Evolutionary conservation across 768 basidiomycete species (phyloP), one percentile per base, ranked within the genome.

Genomic region (Macrolepiota dolichaula): DNA sequence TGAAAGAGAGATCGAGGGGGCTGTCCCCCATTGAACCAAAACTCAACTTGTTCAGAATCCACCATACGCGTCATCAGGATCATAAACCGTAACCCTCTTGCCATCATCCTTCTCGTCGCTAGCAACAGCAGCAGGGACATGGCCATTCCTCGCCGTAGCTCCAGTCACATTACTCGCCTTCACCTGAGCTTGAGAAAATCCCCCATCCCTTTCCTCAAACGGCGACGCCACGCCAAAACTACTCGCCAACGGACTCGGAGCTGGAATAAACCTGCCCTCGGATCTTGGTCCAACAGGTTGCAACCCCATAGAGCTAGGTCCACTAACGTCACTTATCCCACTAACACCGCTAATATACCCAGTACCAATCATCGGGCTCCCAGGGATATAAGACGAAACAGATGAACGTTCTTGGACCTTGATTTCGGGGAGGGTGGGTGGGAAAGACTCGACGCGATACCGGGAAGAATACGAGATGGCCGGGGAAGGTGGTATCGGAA

Each of bases 51-150:
- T 46, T 79, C 73, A 89, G 69, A 90, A 82, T 32, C 87, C 89
- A 25, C 81, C 86, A 65, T 91, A 91, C 50, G 85, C 87, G 64
- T 91, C 88, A 29, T 84, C 84, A 36, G 81, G 80, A 64, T 85
- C 80, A 64, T 89, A 90, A 57, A 84, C 73, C 12, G 85, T 85
- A 22, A 75, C 71, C 12, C 83, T 74, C 68, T 75, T 55, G 46
- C 74, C 50, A 72, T 68, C 55, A 61, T 50, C 54, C 51, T 62
- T 37, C 59, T 56, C 27, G 56, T 46, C 24, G 25, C 15, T 32
- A 57, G 42, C 42, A 57, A 29, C 17, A 52, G 66, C 37, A 42
- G 61, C 27, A 32, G 62, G 44, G 47, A 64, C 62, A 15, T 32
- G n/a, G 17, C 52, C 29, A n/a, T 7, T 19, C 42, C 17, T 10